Conservation (phyloP, 116 monocot species). For the Thalassia testudinum region DNA sequence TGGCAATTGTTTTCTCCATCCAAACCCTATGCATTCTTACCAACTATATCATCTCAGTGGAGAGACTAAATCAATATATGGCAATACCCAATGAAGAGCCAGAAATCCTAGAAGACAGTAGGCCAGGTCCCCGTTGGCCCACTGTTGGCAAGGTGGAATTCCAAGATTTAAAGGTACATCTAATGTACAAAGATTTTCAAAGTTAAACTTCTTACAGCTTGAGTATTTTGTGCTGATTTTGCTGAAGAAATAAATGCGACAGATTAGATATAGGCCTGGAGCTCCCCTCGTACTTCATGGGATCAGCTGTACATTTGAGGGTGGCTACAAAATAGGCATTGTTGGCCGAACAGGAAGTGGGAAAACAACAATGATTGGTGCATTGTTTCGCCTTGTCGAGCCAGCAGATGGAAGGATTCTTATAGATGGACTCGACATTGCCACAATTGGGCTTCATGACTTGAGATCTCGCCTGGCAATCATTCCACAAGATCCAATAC, state of each 20-base stretch:
- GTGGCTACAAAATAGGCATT: slow-evolving; percentile 59
- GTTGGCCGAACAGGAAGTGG: slow-evolving; percentile 66
- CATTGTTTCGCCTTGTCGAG: slow-evolving; percentile 56
- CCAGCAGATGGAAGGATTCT: slow-evolving; percentile 38
- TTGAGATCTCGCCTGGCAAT: slow-evolving; percentile 40
- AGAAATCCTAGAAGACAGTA: slow-evolving; percentile 37
- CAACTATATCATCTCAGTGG: slow-evolving; percentile 69
- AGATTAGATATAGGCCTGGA: slow-evolving; percentile 48
- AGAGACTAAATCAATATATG: slow-evolving; percentile 77
- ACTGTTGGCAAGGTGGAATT: slow-evolving; percentile 51
- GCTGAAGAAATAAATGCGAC: background rate
- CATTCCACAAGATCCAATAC: slow-evolving; percentile 62
- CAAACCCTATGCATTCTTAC: slow-evolving; percentile 63
- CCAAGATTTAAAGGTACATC: slow-evolving; percentile 54
- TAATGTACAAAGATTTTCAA: too few species aligned
- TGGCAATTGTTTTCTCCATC: slow-evolving; percentile 57
- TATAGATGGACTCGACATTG: slow-evolving; percentile 36
- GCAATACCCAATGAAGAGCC: slow-evolving; percentile 51
- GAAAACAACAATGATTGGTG: slow-evolving; percentile 48
- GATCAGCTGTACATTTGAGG: slow-evolving; percentile 60
- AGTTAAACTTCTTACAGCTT: too few species aligned
- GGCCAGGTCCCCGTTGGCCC: slow-evolving; percentile 44
- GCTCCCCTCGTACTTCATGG: slow-evolving; percentile 41
- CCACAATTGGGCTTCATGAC: slow-evolving; percentile 55
- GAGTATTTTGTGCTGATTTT: too few species aligned